A percentile compares a stretch with the other conserved stretches of the same genome.
Conservation (phyloP, 805 yeast genomes). For the Saccharomycopsis javanensis region DNA sequence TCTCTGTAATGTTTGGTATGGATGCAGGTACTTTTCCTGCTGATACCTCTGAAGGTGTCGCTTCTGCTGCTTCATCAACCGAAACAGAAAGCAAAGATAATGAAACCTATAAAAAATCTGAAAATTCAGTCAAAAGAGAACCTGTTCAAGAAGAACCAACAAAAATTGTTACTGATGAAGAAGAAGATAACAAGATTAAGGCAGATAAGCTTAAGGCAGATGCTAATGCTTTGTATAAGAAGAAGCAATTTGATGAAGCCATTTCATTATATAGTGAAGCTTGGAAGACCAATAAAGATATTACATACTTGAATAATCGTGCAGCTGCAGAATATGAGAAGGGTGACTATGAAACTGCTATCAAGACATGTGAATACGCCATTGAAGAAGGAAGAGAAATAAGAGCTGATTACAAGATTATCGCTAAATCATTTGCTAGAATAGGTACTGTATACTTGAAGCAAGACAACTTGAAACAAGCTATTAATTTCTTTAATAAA, state of each 20-base stretch:
- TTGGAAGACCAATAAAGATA: constrained; percentile 70
- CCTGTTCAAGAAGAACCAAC: constrained; percentile 24
- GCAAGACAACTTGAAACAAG: constrained; percentile 58
- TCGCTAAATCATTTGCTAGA: constrained; percentile 91
- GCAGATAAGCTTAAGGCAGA: constrained; percentile 70
- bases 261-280: constrained; percentile 80
- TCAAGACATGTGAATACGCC: constrained; percentile 71
- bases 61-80: constrained; percentile 23
- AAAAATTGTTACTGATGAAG: constrained; percentile 20
- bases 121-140: constrained; percentile 22
- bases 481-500: constrained; percentile 74
- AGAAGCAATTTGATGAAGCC: constrained; percentile 86
- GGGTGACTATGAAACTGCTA: constrained; percentile 81
- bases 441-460: constrained; percentile 77
- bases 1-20: constrained; percentile 80
- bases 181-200: constrained; percentile 30
- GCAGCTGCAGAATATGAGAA: constrained; percentile 98
- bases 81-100: constrained; percentile 22
- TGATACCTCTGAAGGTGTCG: constrained; percentile 25
- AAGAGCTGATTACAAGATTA: constrained; percentile 84
- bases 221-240: constrained; percentile 82
- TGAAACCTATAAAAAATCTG: constrained; percentile 21
- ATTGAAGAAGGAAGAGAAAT: constrained; percentile 81
- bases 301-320: constrained; percentile 89
- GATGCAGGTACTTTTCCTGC: constrained; percentile 34